Evolutionary conservation across 192 early-diverging fungal species (phyloP).

Genomic region (Backusella parvicylindrica): DNA sequence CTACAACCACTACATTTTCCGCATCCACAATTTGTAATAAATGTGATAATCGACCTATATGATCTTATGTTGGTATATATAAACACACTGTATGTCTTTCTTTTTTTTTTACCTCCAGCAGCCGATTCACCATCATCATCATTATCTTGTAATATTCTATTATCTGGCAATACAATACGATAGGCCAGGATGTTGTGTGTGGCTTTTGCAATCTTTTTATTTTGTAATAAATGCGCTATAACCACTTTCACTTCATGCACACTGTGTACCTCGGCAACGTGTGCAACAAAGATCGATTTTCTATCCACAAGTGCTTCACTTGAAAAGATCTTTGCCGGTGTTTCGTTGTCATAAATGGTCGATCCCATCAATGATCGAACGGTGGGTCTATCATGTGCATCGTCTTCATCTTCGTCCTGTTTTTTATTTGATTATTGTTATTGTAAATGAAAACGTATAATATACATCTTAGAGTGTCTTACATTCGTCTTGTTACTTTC

Average conservation of each 20-base stretch:
- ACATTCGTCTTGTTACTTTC: not conserved
- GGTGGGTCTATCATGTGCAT: slow-evolving; percentile 16
- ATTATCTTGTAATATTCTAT: slow-evolving; percentile 64
- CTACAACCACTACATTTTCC: slow-evolving; percentile 76
- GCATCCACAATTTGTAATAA: slow-evolving; percentile 74
- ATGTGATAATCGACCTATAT: slow-evolving; percentile 66
- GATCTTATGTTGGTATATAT: no score
- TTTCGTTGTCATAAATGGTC: not conserved
- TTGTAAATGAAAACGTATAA: not conserved
- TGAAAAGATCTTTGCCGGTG: slow-evolving; percentile 46
- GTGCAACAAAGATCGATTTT: slow-evolving; percentile 84
- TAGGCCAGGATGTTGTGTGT: slow-evolving; percentile 93
- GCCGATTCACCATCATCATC: slow-evolving; percentile 96
- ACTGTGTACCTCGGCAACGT: slow-evolving; percentile 59
- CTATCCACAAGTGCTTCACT: slow-evolving; percentile 66
- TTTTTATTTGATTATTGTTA: not conserved
- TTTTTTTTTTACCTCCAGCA: slow-evolving; percentile 63
- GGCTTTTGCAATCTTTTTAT: slow-evolving; percentile 78
- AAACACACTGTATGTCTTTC: no score
- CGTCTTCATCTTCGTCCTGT: not conserved
- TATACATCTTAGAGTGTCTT: not conserved
- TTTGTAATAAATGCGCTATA: slow-evolving; percentile 50
- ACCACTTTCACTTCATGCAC: slow-evolving; percentile 51
- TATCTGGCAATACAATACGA: slow-evolving; percentile 61
- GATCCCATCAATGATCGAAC: not conserved